phyloP scores from a whole-genome alignment of 208 protist species.

The Leishmania braziliensis region DNA sequence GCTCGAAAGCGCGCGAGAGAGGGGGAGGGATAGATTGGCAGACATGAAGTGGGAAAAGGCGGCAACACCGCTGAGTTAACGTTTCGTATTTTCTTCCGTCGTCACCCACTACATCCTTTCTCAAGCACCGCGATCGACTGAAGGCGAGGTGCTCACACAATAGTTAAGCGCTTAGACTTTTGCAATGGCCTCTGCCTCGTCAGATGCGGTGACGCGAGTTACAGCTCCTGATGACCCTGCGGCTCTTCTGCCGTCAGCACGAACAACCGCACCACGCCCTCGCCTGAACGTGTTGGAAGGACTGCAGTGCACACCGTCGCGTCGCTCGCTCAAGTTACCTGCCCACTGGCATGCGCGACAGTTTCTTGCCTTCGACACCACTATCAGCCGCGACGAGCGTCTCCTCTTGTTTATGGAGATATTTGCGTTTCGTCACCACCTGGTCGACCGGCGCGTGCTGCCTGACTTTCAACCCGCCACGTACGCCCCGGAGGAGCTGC shows the following conservation, averaged over 20 bases:
- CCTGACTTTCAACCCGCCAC: constrained; percentile 37
- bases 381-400: constrained; percentile 72
- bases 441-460: constrained; percentile 49
- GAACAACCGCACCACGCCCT: not conserved
- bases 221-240: not conserved
- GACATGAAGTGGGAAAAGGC: not conserved
- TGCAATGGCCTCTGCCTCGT: constrained; percentile 3
- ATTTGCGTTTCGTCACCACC: constrained; percentile 46
- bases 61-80: not conserved
- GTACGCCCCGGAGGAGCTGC: constrained; percentile 74
- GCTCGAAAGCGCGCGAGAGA: not conserved
- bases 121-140: not conserved
- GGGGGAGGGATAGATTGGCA: not conserved
- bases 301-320: constrained; percentile 61
- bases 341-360: constrained; percentile 50
- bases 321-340: constrained; percentile 75
- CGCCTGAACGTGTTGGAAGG: constrained; percentile 16
- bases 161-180: too few species aligned
- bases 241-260: not conserved
- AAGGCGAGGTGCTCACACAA: not conserved
- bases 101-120: too few species aligned
- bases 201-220: not conserved
- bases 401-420: constrained; percentile 71
- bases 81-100: too few species aligned
- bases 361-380: constrained; percentile 77